Percentiles rank a stretch among this genome's conserved stretches.
Conservation (phyloP, 352 stramenopile species). For the Phytophthora macrochlamydospora region DNA sequence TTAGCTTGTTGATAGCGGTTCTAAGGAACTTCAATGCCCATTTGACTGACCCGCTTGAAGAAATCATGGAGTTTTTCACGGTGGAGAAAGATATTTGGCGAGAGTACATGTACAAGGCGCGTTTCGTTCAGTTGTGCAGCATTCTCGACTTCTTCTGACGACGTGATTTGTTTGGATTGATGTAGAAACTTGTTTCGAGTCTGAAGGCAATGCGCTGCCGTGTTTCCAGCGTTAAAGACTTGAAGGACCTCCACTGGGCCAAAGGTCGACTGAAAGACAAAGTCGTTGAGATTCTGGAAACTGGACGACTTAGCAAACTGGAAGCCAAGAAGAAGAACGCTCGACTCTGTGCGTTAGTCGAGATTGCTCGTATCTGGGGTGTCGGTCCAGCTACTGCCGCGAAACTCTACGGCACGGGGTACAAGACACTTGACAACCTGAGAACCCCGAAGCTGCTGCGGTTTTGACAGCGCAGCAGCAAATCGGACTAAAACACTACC, state of each 20-base stretch:
- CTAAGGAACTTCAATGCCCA: constrained; percentile 78
- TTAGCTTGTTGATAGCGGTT: constrained; percentile 46
- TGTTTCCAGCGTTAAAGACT: constrained; percentile 61
- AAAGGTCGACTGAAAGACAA: constrained; percentile 75
- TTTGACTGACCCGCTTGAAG: constrained; percentile 74
- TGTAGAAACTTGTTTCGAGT: constrained; percentile 72
- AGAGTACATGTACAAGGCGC: constrained; percentile 85
- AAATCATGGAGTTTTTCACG: constrained; percentile 83
- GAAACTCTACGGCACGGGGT: constrained; percentile 78
- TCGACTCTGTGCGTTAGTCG: constrained; percentile 57
- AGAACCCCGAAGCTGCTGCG: constrained; percentile 35
- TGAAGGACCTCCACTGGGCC: constrained; percentile 71
- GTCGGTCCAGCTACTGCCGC: constrained; percentile 77
- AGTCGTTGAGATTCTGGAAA: constrained; percentile 80
- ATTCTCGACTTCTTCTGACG: no score
- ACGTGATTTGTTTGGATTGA: not conserved
- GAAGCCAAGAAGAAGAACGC: constrained; percentile 79
- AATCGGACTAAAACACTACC: constrained; percentile 82
- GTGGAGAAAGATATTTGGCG: constrained; percentile 80
- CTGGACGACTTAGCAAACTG: constrained; percentile 74
- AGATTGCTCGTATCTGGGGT: constrained; percentile 78
- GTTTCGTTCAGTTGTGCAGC: not conserved
- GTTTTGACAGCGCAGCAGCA: constrained; percentile 68
- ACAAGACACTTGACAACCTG: constrained; percentile 67
- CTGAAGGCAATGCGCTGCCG: constrained; percentile 68